These are phyloP conservation scores for Magnusiomyces magnusii DNA, from an alignment of 1,139 yeast species.

Conservation along the genomic window DNA sequence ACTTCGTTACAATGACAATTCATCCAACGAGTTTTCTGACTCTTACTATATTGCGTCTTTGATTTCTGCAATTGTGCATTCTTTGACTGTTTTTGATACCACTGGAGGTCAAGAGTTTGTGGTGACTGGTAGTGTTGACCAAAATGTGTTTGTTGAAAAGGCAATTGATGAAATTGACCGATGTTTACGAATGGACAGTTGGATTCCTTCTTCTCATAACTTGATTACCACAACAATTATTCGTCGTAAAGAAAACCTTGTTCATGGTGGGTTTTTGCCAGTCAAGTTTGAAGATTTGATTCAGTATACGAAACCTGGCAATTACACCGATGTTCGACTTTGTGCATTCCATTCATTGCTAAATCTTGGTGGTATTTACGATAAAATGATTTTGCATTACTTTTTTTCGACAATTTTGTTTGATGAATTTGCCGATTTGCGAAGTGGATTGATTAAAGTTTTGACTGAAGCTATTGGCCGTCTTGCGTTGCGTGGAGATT, in stretches of 20 bases:
- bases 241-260: constrained; percentile 51
- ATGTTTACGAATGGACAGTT: constrained; percentile 70
- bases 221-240: constrained; percentile 52
- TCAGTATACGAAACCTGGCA: constrained; percentile 44
- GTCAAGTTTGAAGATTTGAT: constrained; percentile 46
- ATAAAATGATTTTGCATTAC: constrained; percentile 51
- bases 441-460: constrained; percentile 42
- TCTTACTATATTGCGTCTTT: constrained; percentile 56
- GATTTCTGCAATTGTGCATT: constrained; percentile 47
- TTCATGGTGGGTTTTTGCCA: constrained; percentile 48
- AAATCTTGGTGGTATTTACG: constrained; percentile 68
- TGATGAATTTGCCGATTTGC: constrained; percentile 49
- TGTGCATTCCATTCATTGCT: constrained; percentile 67
- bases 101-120: constrained; percentile 35
- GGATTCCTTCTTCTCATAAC: constrained; percentile 72
- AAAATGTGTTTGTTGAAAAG: constrained; percentile 36
- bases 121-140: constrained; percentile 38
- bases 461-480: constrained; percentile 51
- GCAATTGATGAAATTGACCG: constrained; percentile 61
- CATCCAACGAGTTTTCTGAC: constrained; percentile 71
- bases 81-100: constrained; percentile 23
- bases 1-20: constrained; percentile 77
- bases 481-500: constrained; percentile 58
- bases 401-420: constrained; percentile 51
- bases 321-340: constrained; percentile 49